Conservation (phyloP, 352 stramenopile genomes). For the Phytophthora citricola region DNA sequence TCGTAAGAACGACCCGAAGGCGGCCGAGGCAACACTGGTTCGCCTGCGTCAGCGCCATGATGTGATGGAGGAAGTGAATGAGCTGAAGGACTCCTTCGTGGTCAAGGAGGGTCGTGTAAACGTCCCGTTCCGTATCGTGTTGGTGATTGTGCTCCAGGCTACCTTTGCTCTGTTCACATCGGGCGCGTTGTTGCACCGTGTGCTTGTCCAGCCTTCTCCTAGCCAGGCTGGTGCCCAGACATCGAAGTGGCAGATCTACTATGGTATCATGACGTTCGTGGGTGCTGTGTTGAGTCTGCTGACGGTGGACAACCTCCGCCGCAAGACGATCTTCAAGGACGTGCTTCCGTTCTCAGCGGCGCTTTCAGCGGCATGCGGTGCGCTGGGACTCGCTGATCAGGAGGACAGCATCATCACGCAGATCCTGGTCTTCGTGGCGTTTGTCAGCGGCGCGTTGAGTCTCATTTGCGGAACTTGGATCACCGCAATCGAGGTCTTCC, state of each 20-base stretch:
- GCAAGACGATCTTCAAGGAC: conserved; percentile 91
- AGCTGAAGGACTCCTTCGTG: conserved; percentile 72
- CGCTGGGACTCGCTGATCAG: conserved; percentile 54
- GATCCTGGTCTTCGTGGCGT: conserved; percentile 80
- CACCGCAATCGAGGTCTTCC: conserved; percentile 86
- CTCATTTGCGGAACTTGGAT: conserved; percentile 87
- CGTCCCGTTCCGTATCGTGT: conserved; percentile 68
- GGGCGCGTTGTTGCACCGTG: conserved; percentile 67
- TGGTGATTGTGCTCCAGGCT: conserved; percentile 69
- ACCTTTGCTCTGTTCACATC: conserved; percentile 79
- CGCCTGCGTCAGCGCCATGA: conserved; percentile 86
- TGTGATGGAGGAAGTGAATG: conserved; percentile 76
- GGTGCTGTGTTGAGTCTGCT: conserved; percentile 73
- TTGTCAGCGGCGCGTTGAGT: conserved; percentile 66
- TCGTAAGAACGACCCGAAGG: conserved; percentile 65
- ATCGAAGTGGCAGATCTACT: conserved; percentile 83
- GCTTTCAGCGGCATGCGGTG: conserved; percentile 67
- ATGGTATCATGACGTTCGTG: conserved; percentile 77
- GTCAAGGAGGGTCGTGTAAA: conserved; percentile 72
- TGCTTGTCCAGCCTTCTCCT: conserved; percentile 60
- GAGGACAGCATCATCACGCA: conserved; percentile 56
- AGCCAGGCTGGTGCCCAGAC: conserved; percentile 58
- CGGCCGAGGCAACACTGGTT: conserved; percentile 66
- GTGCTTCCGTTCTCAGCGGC: conserved; percentile 74
- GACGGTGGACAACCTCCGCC: conserved; percentile 84